Evolutionary conservation across 345 rosid genomes (phyloP).

Genomic region (Populus simonii): DNA sequence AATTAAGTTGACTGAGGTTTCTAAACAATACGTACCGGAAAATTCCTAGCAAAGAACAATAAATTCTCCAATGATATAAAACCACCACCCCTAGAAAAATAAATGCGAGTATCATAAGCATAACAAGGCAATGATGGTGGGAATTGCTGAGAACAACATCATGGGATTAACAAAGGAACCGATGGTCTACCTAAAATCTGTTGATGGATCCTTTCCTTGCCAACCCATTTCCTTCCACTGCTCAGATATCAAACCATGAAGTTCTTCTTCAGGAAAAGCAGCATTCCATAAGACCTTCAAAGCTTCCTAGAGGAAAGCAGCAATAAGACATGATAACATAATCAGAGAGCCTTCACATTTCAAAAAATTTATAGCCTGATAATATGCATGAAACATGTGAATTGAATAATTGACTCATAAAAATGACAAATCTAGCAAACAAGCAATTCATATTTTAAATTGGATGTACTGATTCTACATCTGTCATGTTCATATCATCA

Average conservation of each 20-base stretch:
- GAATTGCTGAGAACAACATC: slow-evolving; percentile 1
- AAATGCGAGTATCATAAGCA: slow-evolving; percentile 14
- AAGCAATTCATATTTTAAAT: neutral
- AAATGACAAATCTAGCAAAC: slow-evolving; percentile 1
- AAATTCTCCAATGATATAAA: slow-evolving; percentile 96
- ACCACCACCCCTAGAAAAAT: slow-evolving; percentile 89
- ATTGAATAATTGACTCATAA: neutral
- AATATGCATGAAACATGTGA: neutral
- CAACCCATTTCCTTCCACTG: slow-evolving; percentile 99
- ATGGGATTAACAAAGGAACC: neutral
- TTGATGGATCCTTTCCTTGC: slow-evolving; percentile 99
- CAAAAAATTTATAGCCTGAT: neutral
- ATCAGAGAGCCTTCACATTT: slow-evolving; percentile 1
- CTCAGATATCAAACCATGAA: slow-evolving; percentile 79
- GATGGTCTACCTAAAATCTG: slow-evolving; percentile 79
- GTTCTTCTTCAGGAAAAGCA: slow-evolving; percentile 92
- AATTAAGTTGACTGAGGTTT: neutral
- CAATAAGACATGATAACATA: slow-evolving; percentile 4
- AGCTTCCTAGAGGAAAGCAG: slow-evolving; percentile 62
- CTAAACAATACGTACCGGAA: slow-evolving; percentile 52
- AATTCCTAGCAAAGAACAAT: slow-evolving; percentile 77
- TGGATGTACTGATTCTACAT: neutral
- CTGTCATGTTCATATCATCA: neutral
- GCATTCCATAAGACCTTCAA: slow-evolving; percentile 82
- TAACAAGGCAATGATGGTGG: neutral